Conservation (phyloP, 140 eudicot species). For the Flaveria floridana region DNA sequence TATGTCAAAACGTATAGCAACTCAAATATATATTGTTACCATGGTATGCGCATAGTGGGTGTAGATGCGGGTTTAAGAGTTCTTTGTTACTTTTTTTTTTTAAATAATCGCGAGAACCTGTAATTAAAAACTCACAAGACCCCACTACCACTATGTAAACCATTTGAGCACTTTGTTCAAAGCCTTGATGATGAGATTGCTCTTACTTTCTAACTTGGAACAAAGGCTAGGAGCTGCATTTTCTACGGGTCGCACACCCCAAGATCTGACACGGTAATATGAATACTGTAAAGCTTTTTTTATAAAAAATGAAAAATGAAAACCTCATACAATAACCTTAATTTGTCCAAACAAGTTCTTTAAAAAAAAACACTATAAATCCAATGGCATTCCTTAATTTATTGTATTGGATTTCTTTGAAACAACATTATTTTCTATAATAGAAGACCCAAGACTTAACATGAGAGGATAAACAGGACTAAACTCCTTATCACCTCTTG, state of each 20-base stretch:
- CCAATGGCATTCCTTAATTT: constrained; percentile 9
- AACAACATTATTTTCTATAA: constrained; percentile 42
- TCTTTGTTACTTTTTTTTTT: too few relatives aligned
- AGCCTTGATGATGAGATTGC: too few relatives aligned
- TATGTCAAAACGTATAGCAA: too few relatives aligned
- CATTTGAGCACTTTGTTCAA: too few relatives aligned
- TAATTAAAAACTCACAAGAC: too few relatives aligned
- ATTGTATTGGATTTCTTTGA: constrained; percentile 31
- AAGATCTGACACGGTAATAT: not conserved
- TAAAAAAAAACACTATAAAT: constrained; percentile 13
- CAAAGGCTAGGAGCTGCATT: too few relatives aligned
- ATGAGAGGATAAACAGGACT: constrained; percentile 89
- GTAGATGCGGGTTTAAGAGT: too few relatives aligned
- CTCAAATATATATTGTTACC: too few relatives aligned
- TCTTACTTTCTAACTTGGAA: too few relatives aligned
- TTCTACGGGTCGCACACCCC: not conserved
- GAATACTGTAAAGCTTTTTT: not conserved
- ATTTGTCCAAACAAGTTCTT: not conserved
- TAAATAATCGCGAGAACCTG: too few relatives aligned
- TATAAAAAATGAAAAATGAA: not conserved
- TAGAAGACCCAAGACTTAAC: constrained; percentile 71
- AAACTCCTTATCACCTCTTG: constrained; percentile 86
- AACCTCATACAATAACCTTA: constrained; percentile 22
- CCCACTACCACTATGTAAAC: too few relatives aligned
- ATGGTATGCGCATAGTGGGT: too few relatives aligned